phyloP scores from a whole-genome alignment of 176 grass and related monocot species.

The Ampelocalamus luodianensis region DNA sequence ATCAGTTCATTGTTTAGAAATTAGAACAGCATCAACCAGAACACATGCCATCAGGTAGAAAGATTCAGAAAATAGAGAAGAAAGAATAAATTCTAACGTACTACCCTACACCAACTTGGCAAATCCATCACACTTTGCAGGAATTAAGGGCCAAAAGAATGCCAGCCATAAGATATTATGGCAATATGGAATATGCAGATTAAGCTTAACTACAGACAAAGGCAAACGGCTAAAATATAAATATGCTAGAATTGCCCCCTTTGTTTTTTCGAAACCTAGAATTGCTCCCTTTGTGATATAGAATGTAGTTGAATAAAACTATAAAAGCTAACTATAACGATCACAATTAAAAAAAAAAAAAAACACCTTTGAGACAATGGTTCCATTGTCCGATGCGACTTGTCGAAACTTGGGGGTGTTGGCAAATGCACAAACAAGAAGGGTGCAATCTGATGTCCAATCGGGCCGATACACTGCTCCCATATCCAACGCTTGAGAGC shows the following conservation, averaged over 20 bases:
- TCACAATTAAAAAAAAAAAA: not conserved
- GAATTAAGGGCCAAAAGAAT: not conserved
- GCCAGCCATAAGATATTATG: not conserved
- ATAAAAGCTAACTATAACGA: not conserved
- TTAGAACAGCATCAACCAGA: conserved; percentile 11
- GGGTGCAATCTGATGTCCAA: conserved; percentile 80
- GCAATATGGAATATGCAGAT: not conserved
- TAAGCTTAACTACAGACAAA: not conserved
- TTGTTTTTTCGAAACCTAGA: too few species aligned
- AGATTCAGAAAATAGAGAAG: not conserved
- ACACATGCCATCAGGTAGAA: not conserved
- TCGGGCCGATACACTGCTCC: conserved; percentile 82
- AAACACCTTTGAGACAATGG: conserved; percentile 83
- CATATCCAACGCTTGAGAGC: conserved; percentile 83
- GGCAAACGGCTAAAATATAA: not conserved
- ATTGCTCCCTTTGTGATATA: not conserved
- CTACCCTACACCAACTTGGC: not conserved
- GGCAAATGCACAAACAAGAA: conserved; percentile 91
- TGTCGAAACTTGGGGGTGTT: conserved; percentile 92
- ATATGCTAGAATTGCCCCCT: not conserved
- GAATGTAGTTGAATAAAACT: not conserved
- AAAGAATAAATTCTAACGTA: not conserved
- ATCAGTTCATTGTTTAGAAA: not conserved
- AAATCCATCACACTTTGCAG: not conserved
- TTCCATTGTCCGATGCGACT: conserved; percentile 74